A percentile compares a stretch with the other conserved stretches of the same genome.
Conservation (phyloP, 129 eudicot species). For the Tanacetum coccineum region DNA sequence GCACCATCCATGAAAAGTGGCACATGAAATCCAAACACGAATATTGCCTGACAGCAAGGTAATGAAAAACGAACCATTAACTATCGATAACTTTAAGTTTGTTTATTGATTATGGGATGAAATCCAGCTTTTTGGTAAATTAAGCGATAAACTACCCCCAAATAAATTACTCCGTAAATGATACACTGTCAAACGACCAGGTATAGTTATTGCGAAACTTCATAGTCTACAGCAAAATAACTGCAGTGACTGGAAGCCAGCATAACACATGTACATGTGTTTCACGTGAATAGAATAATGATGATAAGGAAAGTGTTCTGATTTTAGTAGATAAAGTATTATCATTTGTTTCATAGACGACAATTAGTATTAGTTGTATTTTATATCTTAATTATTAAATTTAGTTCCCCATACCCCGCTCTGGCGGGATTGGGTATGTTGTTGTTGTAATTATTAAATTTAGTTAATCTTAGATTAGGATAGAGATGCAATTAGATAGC, state of each 20-base stretch:
- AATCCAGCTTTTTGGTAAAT: background rate
- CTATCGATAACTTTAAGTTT: background rate
- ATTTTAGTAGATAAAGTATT: too few species aligned
- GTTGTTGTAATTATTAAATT: too few species aligned
- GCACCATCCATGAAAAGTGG: slow-evolving; percentile 54
- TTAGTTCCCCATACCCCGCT: too few species aligned
- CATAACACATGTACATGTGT: background rate
- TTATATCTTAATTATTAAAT: too few species aligned
- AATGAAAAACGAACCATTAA: slow-evolving; percentile 1
- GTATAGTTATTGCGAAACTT: slow-evolving; percentile 2
- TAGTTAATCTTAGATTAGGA: too few species aligned
- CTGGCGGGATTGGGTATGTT: too few species aligned
- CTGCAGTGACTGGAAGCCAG: background rate
- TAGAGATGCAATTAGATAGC: too few species aligned
- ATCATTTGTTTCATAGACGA: too few species aligned
- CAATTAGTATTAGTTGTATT: too few species aligned
- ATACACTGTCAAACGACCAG: background rate
- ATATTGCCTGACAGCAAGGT: slow-evolving; percentile 44
- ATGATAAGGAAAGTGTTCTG: background rate
- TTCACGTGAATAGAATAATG: background rate
- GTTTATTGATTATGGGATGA: background rate
- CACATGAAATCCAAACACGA: slow-evolving; percentile 67
- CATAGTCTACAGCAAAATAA: background rate
- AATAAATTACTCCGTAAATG: background rate
- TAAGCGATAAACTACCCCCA: background rate